Evolutionary conservation across 345 rosid genomes (phyloP).

Genomic region (Sonneratia caseolaris): DNA sequence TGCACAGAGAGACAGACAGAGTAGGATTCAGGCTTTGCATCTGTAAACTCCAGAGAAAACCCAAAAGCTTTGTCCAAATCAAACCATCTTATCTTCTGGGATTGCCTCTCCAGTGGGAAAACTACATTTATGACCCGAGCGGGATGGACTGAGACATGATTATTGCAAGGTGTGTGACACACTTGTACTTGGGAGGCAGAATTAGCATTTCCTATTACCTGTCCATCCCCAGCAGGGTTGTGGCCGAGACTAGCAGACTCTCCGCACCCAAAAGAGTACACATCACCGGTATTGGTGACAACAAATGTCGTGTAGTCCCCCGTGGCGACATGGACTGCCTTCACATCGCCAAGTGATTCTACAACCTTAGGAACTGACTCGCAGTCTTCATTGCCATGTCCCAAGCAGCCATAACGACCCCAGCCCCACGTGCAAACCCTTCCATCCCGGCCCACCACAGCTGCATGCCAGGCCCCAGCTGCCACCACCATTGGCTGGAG

Average conservation of each 20-base stretch:
- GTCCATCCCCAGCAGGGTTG: slow-evolving; percentile 45
- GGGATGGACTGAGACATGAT: too few species aligned
- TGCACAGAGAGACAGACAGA: slow-evolving; percentile 13
- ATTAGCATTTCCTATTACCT: slow-evolving; percentile 21
- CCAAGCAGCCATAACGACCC: slow-evolving; percentile 93
- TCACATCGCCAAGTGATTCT: slow-evolving; percentile 55
- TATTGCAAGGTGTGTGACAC: too few species aligned
- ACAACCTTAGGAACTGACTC: slow-evolving; percentile 75
- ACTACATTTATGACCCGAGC: neutral
- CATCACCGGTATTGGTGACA: slow-evolving; percentile 80
- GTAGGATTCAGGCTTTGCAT: too few species aligned
- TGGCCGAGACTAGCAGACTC: slow-evolving; percentile 95
- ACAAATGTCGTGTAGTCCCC: slow-evolving; percentile 93
- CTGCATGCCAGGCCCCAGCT: slow-evolving; percentile 99
- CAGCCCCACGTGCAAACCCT: slow-evolving; percentile 98
- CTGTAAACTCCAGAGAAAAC: neutral
- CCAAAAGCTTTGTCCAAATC: neutral
- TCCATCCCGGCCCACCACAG: slow-evolving; percentile 87
- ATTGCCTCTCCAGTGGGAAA: neutral
- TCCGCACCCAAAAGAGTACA: slow-evolving; percentile 89
- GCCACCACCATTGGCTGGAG: slow-evolving; percentile 83
- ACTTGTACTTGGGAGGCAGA: too few species aligned
- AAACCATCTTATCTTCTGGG: neutral
- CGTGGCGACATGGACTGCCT: slow-evolving; percentile 79
- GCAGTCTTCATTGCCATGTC: slow-evolving; percentile 84